Base-by-base conservation (phyloP, 768 basidiomycete species). In the Hirschioporus abietinus region DNA sequence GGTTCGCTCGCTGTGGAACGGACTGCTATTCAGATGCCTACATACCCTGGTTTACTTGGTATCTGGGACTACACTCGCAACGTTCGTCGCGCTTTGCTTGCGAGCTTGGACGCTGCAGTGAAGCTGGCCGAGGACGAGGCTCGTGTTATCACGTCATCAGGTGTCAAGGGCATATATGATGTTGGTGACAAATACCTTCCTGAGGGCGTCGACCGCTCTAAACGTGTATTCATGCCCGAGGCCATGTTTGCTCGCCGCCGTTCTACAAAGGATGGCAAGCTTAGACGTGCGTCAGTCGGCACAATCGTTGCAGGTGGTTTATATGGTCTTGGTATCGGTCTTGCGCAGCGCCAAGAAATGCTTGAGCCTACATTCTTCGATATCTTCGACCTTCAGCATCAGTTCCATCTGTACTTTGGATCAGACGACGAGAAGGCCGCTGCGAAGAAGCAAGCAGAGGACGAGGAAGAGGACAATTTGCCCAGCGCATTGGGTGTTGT, bases 181-280 rank as follows among this genome's bases (percentile, higher is more conserved):
- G 79, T 97, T 23, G 95, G 87, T 23, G 90, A 96, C 67, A 80
- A 80, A 66, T 86, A 92, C 77, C 85, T 99, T 18, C 92, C 91
- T 0, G 83, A 83, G 63, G 90, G 88, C 66, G 93, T 94, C 25
- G 93, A 95, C 75, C 83, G 93, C 57, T 87, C 86, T 63, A 84
- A 87, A 66, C 83, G 93, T 27, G 87, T 96, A 15, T 99, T 99
- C 82, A 88, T 93, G 80, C 93, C 96, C n/a, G 91, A 96, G 74
- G 96, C 94, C 17, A 99, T 99, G 97, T 99, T 99, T 79, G 86
- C 86, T 65, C 77, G 83, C 58, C 82, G 81, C 25, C 75, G 78
- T 30, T 76, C 82, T 8, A 72, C 74, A 26, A 75, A 75, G 70
- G 71, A 74, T 66, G 73, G 71, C 34, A 71, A 69, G 64, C 76